Evolutionary conservation across 176 grass and related monocot species (phyloP), one percentile per base, ranked within the genome.

Genomic region (Secale cereale): DNA sequence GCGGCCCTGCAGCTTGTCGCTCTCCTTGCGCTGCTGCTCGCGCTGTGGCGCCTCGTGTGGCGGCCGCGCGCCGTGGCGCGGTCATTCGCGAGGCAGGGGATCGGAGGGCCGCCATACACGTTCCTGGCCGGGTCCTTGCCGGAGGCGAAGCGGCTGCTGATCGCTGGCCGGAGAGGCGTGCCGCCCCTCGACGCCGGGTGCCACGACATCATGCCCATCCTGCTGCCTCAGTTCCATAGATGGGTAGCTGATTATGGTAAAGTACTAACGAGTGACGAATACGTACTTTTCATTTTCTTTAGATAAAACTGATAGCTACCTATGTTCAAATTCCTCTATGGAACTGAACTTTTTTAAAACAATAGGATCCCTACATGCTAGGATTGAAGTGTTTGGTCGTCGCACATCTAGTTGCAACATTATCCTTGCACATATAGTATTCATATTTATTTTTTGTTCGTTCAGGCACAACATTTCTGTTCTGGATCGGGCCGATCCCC

Each of bases 401-500:
- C 2, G 19, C 52, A 19, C 7, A 8, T 22, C 52, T 2, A 56
- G 2, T 56, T 56, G 19, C 52, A 56, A 56, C 52, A 56, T 8
- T 56, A 56, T 56, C 52, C 6, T 56, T 22, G 22, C 3, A 0
- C 23, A 45, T 20, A 30, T 31, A 5, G 6, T 27, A 3, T 23
- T 7, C 50, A 54, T 20, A 54, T 19, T 40, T 68, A 2, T 5
- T 0, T 10, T 40, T 12, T 41, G 40, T 54, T 54, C 0, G 1
- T 54, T 56, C 52, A 94, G 92, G 92, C n/a, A 71, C 8, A 64
- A 88, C 83, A 8, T 88, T 91, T 33, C 5, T 91, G 74, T 94
- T 63, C 66, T 94, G 92, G 92, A 72, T 91, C n/a, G 92, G 88
- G 8, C 61, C 92, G 1, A 56, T 82, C 0, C 88, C 88, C 0